These are phyloP conservation scores for Isabelozyma pseudorhagii DNA, from an alignment of 805 yeast species.

Conservation along the genomic window DNA sequence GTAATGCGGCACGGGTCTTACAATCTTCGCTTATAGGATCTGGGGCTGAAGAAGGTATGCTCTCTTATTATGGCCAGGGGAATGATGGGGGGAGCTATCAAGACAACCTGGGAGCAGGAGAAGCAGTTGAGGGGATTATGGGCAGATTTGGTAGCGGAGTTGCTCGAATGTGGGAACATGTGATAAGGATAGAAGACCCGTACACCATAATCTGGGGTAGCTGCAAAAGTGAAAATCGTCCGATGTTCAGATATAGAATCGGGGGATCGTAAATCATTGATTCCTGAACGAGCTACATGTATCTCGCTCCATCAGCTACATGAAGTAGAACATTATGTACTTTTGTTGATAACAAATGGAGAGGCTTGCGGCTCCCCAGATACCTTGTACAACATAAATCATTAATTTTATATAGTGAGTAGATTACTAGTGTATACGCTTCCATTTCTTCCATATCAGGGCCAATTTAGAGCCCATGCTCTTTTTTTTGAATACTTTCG, in stretches of 20 bases:
- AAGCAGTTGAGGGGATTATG: not conserved
- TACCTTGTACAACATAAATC: not conserved
- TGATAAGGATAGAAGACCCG: not conserved
- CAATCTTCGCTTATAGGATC: too few relatives aligned
- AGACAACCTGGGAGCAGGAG: not conserved
- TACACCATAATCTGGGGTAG: not conserved
- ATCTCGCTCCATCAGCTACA: too few relatives aligned
- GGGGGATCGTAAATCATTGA: not conserved
- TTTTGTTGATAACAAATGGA: too few relatives aligned
- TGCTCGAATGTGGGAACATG: not conserved
- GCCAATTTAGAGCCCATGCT: not conserved
- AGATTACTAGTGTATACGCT: not conserved
- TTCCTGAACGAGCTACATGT: too few relatives aligned
- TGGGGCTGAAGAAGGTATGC: too few relatives aligned
- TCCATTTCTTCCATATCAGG: not conserved
- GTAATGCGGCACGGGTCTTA: too few relatives aligned
- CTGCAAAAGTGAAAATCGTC: not conserved
- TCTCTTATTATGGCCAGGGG: too few relatives aligned
- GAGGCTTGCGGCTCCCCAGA: too few relatives aligned
- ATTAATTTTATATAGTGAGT: not conserved
- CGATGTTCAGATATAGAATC: too few relatives aligned
- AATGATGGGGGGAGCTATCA: too few relatives aligned
- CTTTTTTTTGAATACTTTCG: not conserved
- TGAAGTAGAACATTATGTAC: too few relatives aligned
- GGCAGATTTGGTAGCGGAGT: not conserved